Evolutionary conservation across 1,284 basidiomycete genomes (phyloP).

Genomic region (Agaricales sp.): DNA sequence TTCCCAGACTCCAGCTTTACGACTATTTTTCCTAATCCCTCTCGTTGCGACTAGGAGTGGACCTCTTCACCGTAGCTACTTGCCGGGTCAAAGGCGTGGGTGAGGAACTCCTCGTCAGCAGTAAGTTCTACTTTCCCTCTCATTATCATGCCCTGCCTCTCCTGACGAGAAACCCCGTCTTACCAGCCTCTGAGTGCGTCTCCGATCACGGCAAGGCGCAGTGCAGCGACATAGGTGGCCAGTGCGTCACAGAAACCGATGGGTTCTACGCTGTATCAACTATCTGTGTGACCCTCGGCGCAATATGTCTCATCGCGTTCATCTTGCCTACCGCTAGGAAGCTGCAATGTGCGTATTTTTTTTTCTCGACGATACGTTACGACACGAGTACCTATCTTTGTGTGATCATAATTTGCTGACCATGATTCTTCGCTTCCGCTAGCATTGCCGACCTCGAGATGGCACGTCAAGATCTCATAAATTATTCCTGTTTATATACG

Average conservation of each 20-base stretch:
- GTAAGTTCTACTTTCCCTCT: conserved; percentile 24
- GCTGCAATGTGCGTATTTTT: conserved; percentile 61
- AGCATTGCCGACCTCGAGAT: background rate
- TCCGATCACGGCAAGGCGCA: conserved; percentile 80
- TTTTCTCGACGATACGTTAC: background rate
- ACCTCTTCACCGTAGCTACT: conserved; percentile 74
- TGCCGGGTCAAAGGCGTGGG: conserved; percentile 59
- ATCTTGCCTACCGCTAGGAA: conserved; percentile 79
- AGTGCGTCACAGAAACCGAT: conserved; percentile 78
- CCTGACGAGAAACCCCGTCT: conserved; percentile 11
- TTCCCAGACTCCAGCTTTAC: background rate
- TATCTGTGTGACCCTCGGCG: conserved; percentile 72
- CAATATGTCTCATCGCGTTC: conserved; percentile 62
- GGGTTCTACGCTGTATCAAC: conserved; percentile 87
- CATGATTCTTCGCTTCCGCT: too few relatives aligned
- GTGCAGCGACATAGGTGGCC: conserved; percentile 70
- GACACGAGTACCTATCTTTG: background rate
- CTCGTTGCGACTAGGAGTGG: conserved; percentile 52
- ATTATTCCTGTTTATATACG: background rate
- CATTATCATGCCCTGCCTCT: background rate
- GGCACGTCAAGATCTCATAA: background rate
- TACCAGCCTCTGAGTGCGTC: conserved; percentile 72
- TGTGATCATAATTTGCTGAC: background rate
- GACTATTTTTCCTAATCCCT: conserved; percentile 6
- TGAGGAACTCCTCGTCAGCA: conserved; percentile 45